Percentiles rank a stretch among this genome's conserved stretches.
phyloP scores from a whole-genome alignment of 441 rosid genomes.

The Mallotus japonicus region DNA sequence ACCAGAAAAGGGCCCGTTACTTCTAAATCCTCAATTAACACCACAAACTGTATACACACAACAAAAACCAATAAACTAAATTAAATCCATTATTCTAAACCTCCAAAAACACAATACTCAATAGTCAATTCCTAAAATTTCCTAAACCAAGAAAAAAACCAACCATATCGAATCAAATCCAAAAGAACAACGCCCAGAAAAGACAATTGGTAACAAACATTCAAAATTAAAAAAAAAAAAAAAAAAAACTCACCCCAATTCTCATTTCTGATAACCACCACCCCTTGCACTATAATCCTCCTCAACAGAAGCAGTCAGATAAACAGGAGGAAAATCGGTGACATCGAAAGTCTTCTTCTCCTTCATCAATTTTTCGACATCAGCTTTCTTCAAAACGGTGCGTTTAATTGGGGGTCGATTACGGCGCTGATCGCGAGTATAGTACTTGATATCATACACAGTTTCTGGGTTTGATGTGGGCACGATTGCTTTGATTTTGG shows the following conservation, averaged over 20 bases:
- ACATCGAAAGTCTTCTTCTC: conserved; percentile 59
- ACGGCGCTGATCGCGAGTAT: conserved; percentile 74
- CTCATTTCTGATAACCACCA: conserved; percentile 76
- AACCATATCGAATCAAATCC: not conserved
- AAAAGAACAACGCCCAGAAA: not conserved
- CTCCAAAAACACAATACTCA: too few species aligned
- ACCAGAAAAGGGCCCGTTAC: too few species aligned
- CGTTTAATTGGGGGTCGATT: conserved; percentile 75
- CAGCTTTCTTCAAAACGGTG: conserved; percentile 61
- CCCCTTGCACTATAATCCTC: conserved; percentile 66
- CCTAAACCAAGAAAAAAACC: not conserved
- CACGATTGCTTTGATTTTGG: conserved; percentile 46
- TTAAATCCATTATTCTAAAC: too few species aligned
- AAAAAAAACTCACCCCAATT: conserved; percentile 28
- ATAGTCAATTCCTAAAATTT: not conserved
- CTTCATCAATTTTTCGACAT: conserved; percentile 72
- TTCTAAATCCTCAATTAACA: too few species aligned
- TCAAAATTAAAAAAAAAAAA: not conserved
- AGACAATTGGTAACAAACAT: not conserved
- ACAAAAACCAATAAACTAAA: too few species aligned
- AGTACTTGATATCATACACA: conserved; percentile 84
- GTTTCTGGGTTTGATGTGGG: conserved; percentile 80
- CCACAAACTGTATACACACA: too few species aligned
- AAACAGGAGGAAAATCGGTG: conserved; percentile 69
- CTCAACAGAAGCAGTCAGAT: conserved; percentile 58